Evolutionary conservation across 495 filamentous ascomycete genomes (phyloP).

Genomic region (Pseudomonodictys pantanalensis): DNA sequence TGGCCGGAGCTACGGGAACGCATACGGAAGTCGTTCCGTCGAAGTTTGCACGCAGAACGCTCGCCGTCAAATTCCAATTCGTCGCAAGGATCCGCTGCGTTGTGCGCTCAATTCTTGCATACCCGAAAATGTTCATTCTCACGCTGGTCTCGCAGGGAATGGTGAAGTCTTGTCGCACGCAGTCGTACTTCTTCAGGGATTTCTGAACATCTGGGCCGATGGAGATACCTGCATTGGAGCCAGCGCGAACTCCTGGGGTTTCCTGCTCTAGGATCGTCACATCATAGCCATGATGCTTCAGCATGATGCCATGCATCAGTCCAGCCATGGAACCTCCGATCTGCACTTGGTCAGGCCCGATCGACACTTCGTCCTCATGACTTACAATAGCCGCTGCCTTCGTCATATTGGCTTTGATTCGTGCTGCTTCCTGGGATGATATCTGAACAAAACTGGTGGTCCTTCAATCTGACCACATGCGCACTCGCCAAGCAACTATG

Average conservation of each 20-base stretch:
- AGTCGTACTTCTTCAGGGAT: slow-evolving; percentile 42
- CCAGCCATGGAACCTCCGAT: slow-evolving; percentile 12
- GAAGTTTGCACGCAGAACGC: slow-evolving; percentile 53
- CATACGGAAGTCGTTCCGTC: slow-evolving; percentile 43
- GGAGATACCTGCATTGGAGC: slow-evolving; percentile 55
- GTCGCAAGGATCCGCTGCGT: slow-evolving; percentile 37
- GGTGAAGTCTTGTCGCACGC: slow-evolving; percentile 36
- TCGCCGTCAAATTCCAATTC: slow-evolving; percentile 53
- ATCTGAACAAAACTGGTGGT: too few species aligned
- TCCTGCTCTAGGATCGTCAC: slow-evolving; percentile 55
- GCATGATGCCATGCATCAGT: slow-evolving; percentile 40
- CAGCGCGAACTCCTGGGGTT: slow-evolving; percentile 44
- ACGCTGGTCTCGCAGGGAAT: slow-evolving; percentile 32
- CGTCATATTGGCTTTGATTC: too few species aligned
- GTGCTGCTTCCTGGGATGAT: too few species aligned
- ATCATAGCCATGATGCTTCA: slow-evolving; percentile 45
- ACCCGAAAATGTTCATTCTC: not conserved
- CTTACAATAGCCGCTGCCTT: too few species aligned
- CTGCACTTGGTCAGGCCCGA: too few species aligned
- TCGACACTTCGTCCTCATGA: too few species aligned
- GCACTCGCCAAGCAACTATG: too few species aligned
- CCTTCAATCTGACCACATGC: too few species aligned
- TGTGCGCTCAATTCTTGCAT: not conserved
- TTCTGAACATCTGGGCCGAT: slow-evolving; percentile 42
- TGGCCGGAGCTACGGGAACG: not conserved